Evolutionary conservation across 345 rosid genomes (phyloP), one percentile per base, ranked within the genome.

Genomic region (Sisymbrium irio): DNA sequence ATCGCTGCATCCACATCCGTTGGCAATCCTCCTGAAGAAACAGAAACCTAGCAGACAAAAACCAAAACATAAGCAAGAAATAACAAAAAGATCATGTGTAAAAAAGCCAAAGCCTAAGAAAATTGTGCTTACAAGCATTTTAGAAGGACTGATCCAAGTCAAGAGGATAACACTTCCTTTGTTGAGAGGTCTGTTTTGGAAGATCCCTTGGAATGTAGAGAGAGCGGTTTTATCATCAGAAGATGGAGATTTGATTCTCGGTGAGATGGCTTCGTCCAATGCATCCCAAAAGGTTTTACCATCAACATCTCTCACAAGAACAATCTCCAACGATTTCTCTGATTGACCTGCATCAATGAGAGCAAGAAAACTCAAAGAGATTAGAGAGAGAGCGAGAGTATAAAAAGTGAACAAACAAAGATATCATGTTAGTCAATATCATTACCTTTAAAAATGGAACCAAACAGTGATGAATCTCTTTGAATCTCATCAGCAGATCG

Each of bases 201-300:
- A 91, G 72, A 85, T 83, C 62, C 76, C 61, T 20, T 84, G 86
- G 40, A 94, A 86, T n/a, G 79, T 80, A 37, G 92, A 83, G 30
- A 94, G 80, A 55, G 89, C 92, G 10, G 87, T 76, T 69, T 78
- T 74, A 77, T 94, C 97, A 40, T 60, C 69, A 3, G 85, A 65
- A 5, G 86, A 70, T 3, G 78, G 88, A 36, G 82, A 75, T 74
- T 82, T 84, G 60, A 94, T 83, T 79, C 96, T 84, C 10, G 90
- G 97, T 53, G 96, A 77, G 20, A 91, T 74, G 53, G 92, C 89
- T 62, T 85, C 93, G 67, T 89, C 87, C 66, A 94, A 74, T 68
- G 97, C 96, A 79, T 86, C 92, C 97, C 93, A 94, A 62, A 91
- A 94, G 54, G 97, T 89, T 85, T 91, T 89, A 22, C 97, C 98